A percentile compares a stretch with the other conserved stretches of the same genome.
phyloP scores from a whole-genome alignment of 495 filamentous ascomycete species.

The Penicillium lividum region DNA sequence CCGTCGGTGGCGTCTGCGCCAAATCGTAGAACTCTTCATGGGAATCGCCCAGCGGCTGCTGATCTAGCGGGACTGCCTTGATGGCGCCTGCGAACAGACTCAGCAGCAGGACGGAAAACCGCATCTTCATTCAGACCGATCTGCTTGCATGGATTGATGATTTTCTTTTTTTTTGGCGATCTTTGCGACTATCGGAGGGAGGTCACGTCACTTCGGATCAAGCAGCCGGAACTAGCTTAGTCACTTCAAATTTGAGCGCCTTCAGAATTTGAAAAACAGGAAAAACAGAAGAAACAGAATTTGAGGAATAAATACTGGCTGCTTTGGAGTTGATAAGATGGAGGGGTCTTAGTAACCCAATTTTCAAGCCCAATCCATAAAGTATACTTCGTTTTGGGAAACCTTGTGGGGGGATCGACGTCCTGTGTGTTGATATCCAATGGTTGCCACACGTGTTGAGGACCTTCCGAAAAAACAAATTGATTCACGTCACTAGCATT shows the following conservation, averaged over 20 bases:
- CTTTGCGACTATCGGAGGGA: neutral
- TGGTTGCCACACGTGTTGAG: conserved; percentile 5
- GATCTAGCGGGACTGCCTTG: conserved; percentile 18
- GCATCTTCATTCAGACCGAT: conserved; percentile 17
- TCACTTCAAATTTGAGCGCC: neutral
- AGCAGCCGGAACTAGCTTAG: conserved; percentile 9
- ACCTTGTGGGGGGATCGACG: conserved; percentile 1
- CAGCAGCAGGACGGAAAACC: conserved; percentile 21
- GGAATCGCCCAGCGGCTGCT: conserved; percentile 20
- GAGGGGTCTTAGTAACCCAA: neutral
- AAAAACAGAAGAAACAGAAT: neutral
- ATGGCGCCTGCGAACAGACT: conserved; percentile 20
- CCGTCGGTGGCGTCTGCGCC: conserved; percentile 3
- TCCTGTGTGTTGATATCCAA: neutral
- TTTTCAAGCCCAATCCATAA: neutral
- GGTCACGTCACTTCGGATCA: conserved; percentile 10
- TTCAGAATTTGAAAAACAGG: neutral
- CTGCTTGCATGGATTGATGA: conserved; percentile 1
- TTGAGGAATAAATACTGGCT: neutral
- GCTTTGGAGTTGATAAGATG: neutral
- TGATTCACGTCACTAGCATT: neutral
- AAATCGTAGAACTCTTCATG: conserved; percentile 5
- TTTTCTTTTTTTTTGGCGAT: conserved; percentile 8
- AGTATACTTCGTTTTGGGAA: neutral
- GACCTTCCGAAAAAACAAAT: neutral